Conservation (phyloP, 148 eudicot genomes). For the Dysphania ambrosioides region DNA sequence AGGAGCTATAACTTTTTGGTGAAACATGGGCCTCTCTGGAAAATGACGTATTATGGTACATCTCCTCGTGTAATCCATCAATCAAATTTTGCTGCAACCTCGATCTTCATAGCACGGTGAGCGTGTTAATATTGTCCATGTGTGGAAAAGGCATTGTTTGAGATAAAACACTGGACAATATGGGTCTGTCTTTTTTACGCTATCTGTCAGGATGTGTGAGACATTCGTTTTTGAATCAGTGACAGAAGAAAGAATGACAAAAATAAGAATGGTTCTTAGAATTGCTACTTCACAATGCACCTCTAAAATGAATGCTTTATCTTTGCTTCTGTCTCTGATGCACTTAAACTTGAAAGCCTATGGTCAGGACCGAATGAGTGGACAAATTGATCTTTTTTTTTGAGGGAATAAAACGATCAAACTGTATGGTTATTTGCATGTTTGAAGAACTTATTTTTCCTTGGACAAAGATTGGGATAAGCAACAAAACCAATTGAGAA, state of each 20-base stretch:
- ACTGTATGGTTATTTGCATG: background rate
- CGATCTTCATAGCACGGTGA: conserved; percentile 90
- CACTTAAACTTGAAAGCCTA: background rate
- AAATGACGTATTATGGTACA: conserved; percentile 79
- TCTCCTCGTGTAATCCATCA: conserved; percentile 89
- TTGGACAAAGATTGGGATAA: background rate
- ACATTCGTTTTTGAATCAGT: background rate
- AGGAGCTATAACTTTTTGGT: conserved; percentile 94
- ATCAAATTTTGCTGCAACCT: conserved; percentile 93
- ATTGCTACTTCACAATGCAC: background rate
- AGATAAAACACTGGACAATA: background rate
- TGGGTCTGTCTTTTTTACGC: background rate
- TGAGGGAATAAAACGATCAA: background rate
- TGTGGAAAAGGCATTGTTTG: background rate
- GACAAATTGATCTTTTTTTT: no score
- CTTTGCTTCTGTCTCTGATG: background rate
- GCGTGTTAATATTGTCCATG: conserved; percentile 20
- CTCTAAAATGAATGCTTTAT: background rate
- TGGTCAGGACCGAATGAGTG: background rate
- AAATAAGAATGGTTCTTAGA: background rate
- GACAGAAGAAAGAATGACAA: background rate
- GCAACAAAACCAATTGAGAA: no score
- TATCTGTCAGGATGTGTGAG: background rate
- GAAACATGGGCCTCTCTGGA: conserved; percentile 91
- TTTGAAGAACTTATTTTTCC: background rate